Percentiles rank a stretch among this genome's conserved stretches.
Conservation (phyloP, 164 flowering plant genomes). For the Tetrastigma voinierianum region DNA sequence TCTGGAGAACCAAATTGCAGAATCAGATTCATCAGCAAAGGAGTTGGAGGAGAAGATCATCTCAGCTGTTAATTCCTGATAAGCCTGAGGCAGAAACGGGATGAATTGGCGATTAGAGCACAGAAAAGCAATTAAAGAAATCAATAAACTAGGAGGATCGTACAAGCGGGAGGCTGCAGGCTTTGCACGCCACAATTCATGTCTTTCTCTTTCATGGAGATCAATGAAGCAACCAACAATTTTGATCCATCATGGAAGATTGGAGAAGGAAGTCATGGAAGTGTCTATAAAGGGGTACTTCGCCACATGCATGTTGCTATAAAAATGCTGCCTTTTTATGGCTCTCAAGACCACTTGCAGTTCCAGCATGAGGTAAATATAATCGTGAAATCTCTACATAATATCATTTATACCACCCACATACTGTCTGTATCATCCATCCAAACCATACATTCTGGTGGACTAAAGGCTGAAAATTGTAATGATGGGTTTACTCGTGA, state of each 20-base stretch:
- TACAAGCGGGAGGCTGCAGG: constrained; percentile 12
- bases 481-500: too few relatives aligned
- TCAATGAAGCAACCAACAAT: constrained; percentile 50
- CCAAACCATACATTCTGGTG: background rate
- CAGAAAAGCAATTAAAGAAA: constrained; percentile 31
- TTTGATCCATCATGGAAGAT: constrained; percentile 55
- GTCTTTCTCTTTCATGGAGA: constrained; percentile 45
- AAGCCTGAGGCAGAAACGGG: constrained; percentile 35
- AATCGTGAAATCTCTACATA: background rate
- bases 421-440: background rate
- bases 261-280: constrained; percentile 56
- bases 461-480: background rate
- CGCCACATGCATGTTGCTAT: constrained; percentile 50
- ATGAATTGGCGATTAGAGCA: constrained; percentile 37
- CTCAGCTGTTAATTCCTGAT: constrained; percentile 58
- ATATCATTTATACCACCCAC: background rate
- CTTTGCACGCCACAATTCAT: constrained; percentile 24
- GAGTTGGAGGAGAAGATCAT: constrained; percentile 64
- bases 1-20: constrained; percentile 47
- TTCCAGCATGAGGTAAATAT: constrained; percentile 50
- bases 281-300: constrained; percentile 49
- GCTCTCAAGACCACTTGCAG: constrained; percentile 32
- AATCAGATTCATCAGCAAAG: constrained; percentile 27
- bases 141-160: constrained; percentile 20
- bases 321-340: constrained; percentile 55